Percentiles rank a stretch among this genome's conserved stretches.
phyloP scores from a whole-genome alignment of 495 filamentous ascomycete species.

The Penicillium bialowiezense region DNA sequence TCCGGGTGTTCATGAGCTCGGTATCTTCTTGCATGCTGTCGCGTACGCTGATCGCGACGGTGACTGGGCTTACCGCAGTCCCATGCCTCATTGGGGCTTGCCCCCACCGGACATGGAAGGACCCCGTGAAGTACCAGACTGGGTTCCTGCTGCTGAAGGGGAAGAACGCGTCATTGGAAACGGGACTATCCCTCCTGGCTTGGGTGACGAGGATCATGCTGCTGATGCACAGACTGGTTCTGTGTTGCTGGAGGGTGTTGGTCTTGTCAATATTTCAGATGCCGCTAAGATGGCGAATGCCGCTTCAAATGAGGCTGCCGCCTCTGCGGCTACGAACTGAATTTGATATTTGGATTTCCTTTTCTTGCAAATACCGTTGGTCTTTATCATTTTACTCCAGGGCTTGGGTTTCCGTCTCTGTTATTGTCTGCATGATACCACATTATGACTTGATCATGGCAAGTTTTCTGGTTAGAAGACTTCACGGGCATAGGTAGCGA shows the following conservation, averaged over 20 bases:
- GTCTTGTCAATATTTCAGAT: slow-evolving; percentile 14
- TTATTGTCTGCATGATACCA: slow-evolving; percentile 9
- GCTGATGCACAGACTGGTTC: slow-evolving; percentile 4
- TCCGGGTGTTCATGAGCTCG: slow-evolving; percentile 83
- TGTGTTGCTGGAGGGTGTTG: slow-evolving; percentile 21
- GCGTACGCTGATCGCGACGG: slow-evolving; percentile 80
- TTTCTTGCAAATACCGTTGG: background rate
- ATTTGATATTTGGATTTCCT: background rate
- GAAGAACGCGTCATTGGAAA: slow-evolving; percentile 38
- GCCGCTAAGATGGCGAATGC: background rate
- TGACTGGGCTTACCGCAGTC: slow-evolving; percentile 81
- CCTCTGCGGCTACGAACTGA: background rate
- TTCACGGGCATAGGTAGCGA: slow-evolving; percentile 8
- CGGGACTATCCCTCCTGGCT: slow-evolving; percentile 30
- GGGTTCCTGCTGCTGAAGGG: slow-evolving; percentile 31
- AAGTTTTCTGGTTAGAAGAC: background rate
- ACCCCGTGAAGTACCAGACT: slow-evolving; percentile 51
- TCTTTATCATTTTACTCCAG: background rate
- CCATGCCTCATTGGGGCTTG: slow-evolving; percentile 80
- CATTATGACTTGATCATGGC: background rate
- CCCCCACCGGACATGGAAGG: slow-evolving; percentile 65
- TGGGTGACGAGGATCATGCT: slow-evolving; percentile 20
- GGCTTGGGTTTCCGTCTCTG: background rate
- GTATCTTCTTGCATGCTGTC: slow-evolving; percentile 88
- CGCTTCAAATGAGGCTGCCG: background rate